Base-by-base conservation (phyloP, 2,329 filamentous ascomycete species). In the Emmonsiellopsis sp. region DNA sequence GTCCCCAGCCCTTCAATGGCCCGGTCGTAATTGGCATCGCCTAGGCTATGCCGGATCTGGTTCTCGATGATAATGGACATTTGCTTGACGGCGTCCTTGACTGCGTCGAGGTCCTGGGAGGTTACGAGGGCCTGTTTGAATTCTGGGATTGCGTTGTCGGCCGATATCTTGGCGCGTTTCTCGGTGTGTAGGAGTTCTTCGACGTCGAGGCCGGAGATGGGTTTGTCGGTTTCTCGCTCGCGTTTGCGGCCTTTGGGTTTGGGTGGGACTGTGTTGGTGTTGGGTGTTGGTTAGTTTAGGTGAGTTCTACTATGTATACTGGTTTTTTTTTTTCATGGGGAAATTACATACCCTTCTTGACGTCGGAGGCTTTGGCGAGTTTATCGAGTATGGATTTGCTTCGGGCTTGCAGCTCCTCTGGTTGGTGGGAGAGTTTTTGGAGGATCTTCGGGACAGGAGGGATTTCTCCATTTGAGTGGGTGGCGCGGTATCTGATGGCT, bases 151-250 rank as follows among this genome's bases (percentile, higher is more conserved):
- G 91, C 83, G 58, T 97, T 97, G 8, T 85, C 78, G 0, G 79
- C 67, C 7, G 81, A 79, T 53, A 87, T 83, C 44, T 73, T 77
- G 44, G 63, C 58, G 17, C 64, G 76, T 43, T 72, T 80, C 53
- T 79, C 74, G 54, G 76, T 72, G 45, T 80, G 79, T n/a, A 97
- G 82, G 2, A 97, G 80, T 4, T 83, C 83, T 55, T 91, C 86
- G 40, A 97, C 80, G 62, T 97, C 87, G 42, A 98, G 83, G 17
- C 91, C 91, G 0, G 92, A 97, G 7, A 95, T 80, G 0, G 93
- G 93, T 62, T 92, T 92, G 55, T 86, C 79, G 0, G 79, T 71
- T 33, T 94, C 84, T 59, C 82, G 81, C 44, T 78, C 77, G 39
- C 77, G 75, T 63, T 85, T 86, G 56, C 83, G 85, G 37, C 87